phyloP scores from a whole-genome alignment of 441 rosid species.

The Gossypium schwendimanii region DNA sequence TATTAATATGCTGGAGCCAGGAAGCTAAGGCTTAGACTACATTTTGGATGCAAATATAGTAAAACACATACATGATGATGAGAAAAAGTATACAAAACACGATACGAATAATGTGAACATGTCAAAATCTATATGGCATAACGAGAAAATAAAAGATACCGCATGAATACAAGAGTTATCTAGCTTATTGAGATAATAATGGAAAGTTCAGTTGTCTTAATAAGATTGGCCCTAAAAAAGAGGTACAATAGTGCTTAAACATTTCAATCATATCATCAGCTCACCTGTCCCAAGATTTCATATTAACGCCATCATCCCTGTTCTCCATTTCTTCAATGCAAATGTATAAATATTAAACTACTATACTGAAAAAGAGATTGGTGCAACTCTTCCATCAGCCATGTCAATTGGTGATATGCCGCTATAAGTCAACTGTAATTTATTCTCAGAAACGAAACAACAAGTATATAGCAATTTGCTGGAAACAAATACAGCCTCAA shows the following conservation, averaged over 20 bases:
- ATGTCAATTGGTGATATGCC: neutral
- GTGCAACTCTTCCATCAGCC: neutral
- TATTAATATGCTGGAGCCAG: neutral
- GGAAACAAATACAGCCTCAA: neutral
- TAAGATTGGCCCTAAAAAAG: too few species aligned
- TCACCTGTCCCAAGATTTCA: neutral
- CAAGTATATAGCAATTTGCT: neutral
- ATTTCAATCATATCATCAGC: too few species aligned
- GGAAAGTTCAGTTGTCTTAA: too few species aligned
- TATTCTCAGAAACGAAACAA: neutral
- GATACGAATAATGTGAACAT: neutral
- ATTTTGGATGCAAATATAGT: neutral
- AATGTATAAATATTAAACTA: too few species aligned
- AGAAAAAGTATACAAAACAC: too few species aligned
- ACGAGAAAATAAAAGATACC: neutral
- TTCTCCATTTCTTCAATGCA: neutral
- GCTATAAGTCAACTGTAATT: neutral
- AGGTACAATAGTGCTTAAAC: too few species aligned
- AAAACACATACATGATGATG: too few species aligned
- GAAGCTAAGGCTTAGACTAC: neutral
- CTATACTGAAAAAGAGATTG: neutral
- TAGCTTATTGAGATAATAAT: too few species aligned
- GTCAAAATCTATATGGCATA: neutral
- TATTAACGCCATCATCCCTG: neutral
- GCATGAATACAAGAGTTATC: too few species aligned